These are phyloP conservation scores for Trichoderma sp. DNA, from an alignment of 2,329 filamentous ascomycete genomes.

Conservation along the genomic window DNA sequence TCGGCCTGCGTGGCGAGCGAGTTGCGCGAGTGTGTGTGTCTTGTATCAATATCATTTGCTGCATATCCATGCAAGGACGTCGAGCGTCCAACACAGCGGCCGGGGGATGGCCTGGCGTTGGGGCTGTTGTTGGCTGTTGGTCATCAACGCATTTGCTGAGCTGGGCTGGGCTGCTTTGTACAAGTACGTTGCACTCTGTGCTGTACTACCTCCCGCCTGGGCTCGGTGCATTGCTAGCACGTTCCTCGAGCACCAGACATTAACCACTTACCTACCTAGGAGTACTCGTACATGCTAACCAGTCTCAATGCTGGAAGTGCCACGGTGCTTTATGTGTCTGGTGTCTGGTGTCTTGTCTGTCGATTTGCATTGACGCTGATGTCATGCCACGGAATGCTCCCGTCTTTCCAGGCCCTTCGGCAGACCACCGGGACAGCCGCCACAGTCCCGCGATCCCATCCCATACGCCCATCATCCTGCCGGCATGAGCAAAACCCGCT, in stretches of 20 bases:
- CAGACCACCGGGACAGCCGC: background rate
- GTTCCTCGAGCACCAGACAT: background rate
- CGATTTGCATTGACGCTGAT: background rate
- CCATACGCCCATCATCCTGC: background rate
- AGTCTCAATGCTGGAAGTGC: background rate
- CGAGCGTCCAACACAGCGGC: constrained; percentile 10
- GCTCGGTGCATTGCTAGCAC: background rate
- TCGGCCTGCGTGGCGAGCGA: background rate
- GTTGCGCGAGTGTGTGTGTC: background rate
- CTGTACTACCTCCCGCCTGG: background rate
- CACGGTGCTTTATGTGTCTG: background rate
- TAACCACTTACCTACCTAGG: background rate
- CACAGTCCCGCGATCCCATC: background rate
- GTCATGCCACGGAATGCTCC: background rate
- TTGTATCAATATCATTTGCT: background rate
- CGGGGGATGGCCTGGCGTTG: constrained; percentile 1
- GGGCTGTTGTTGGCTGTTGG: constrained; percentile 13
- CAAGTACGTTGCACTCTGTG: background rate
- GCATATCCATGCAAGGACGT: constrained; percentile 14
- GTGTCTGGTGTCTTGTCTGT: no score
- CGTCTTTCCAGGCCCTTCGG: background rate
- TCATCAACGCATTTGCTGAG: constrained; percentile 1
- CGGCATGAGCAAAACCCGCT: background rate
- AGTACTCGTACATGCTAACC: no score
- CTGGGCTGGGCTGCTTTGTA: background rate